Evolutionary conservation across 2,329 filamentous ascomycete species (phyloP).

Genomic region (Colletotrichum limetticola): DNA sequence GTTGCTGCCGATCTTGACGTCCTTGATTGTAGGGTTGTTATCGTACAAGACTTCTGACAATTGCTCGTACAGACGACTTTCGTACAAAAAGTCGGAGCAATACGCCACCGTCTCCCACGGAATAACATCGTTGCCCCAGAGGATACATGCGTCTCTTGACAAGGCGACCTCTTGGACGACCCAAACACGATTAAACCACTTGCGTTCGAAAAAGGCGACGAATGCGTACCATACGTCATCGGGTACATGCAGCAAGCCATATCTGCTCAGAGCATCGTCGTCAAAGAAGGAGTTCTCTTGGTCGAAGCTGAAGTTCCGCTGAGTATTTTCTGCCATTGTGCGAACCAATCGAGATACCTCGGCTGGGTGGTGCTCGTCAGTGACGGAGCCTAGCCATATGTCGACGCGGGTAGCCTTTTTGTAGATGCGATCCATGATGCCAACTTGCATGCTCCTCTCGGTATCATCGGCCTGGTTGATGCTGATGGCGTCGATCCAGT

Average conservation of each 20-base stretch:
- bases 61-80: slow-evolving; percentile 23
- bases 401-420: slow-evolving; percentile 31
- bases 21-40: slow-evolving; percentile 17
- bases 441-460: slow-evolving; percentile 29
- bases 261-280: not conserved
- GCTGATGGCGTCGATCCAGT: slow-evolving; percentile 36
- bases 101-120: slow-evolving; percentile 28
- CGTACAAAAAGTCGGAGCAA: slow-evolving; percentile 24
- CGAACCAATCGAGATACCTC: slow-evolving; percentile 9
- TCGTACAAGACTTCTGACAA: slow-evolving; percentile 17
- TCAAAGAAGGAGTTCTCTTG: not conserved
- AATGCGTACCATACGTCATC: slow-evolving; percentile 27
- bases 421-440: slow-evolving; percentile 36
- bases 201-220: slow-evolving; percentile 31
- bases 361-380: slow-evolving; percentile 1
- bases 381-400: slow-evolving; percentile 33
- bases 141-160: slow-evolving; percentile 22
- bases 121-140: slow-evolving; percentile 27
- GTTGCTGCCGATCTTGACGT: slow-evolving; percentile 14
- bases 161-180: slow-evolving; percentile 36
- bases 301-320: not conserved
- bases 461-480: slow-evolving; percentile 31
- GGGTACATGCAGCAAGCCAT: not conserved
- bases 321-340: slow-evolving; percentile 14
- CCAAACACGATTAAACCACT: slow-evolving; percentile 35